phyloP scores from a whole-genome alignment of 2,329 filamentous ascomycete genomes.

The Cordyceps militaris region DNA sequence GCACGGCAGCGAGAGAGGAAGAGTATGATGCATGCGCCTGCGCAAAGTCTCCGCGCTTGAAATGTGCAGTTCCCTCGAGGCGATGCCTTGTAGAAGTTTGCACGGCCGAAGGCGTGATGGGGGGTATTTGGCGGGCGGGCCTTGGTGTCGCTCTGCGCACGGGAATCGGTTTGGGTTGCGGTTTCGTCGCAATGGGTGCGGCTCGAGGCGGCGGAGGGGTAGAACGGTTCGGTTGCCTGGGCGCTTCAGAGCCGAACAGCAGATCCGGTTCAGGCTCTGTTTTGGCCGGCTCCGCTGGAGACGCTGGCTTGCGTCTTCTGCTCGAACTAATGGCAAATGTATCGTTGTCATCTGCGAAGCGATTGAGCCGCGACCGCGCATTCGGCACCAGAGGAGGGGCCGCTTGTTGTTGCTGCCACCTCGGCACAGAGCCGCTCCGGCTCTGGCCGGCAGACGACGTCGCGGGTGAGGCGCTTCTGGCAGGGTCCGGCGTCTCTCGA shows the following conservation, averaged over 20 bases:
- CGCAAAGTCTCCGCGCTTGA: slow-evolving; percentile 90
- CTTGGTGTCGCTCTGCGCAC: slow-evolving; percentile 37
- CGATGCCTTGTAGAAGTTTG: slow-evolving; percentile 72
- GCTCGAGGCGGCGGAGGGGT: slow-evolving; percentile 27
- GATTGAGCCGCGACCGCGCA: slow-evolving; percentile 53
- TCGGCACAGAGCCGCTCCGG: slow-evolving; percentile 42
- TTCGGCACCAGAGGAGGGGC: slow-evolving; percentile 31
- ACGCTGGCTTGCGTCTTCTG: slow-evolving; percentile 61
- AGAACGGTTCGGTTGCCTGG: slow-evolving; percentile 24
- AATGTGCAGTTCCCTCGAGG: slow-evolving; percentile 74
- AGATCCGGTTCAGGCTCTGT: slow-evolving; percentile 51
- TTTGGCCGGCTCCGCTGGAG: slow-evolving; percentile 35
- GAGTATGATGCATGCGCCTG: slow-evolving; percentile 79
- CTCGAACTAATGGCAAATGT: slow-evolving; percentile 77
- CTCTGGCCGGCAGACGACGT: slow-evolving; percentile 37
- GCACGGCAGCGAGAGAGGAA: slow-evolving; percentile 66
- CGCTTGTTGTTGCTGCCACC: slow-evolving; percentile 49
- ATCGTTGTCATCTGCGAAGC: slow-evolving; percentile 71
- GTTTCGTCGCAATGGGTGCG: slow-evolving; percentile 26
- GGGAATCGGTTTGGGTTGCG: slow-evolving; percentile 25
- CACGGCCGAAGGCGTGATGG: slow-evolving; percentile 61
- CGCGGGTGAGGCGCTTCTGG: slow-evolving; percentile 44
- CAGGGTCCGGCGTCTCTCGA: slow-evolving; percentile 25
- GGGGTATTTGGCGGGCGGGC: slow-evolving; percentile 54
- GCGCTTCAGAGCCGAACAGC: slow-evolving; percentile 44